Evolutionary conservation across 2,329 filamentous ascomycete genomes (phyloP), one percentile per base, ranked within the genome.

Genomic region (Plectosphaerella plurivora): DNA sequence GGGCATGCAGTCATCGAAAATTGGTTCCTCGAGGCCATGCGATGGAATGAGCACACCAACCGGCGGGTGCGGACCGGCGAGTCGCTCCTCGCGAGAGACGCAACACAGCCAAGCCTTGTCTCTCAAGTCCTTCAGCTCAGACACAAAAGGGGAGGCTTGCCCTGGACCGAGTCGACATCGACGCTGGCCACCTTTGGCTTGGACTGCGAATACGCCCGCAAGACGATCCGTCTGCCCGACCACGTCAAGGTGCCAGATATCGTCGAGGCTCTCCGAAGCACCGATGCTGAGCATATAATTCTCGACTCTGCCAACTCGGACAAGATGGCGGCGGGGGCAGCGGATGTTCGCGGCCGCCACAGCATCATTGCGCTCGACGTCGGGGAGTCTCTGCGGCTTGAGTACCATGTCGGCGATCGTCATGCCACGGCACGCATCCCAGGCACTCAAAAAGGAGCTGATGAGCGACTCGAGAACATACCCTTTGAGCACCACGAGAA

Each of bases 281-380:
- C 59, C 18, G 64, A 57, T 39, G 67, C 57, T 37, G 76, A 84
- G 47, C 68, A 76, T 57, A 76, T 87, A 57, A 64, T 87, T 49
- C 69, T 84, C 16, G 84, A 85, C 59, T 84, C 81, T 12, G 79
- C 81, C 2, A 86, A 79, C 59, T 78, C 76, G 8, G 66, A 66
- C 65, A 76, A 68, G 45, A 63, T 71, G 53, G 73, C 73, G 37
- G 62, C 22, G 45, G 69, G 58, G n/a, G 65, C 67, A 1, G 61
- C 69, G 2, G 73, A 77, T 53, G 75, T 79, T 1, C 70, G 74
- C 47, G 87, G 87, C 2, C 74, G 83, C 46, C 89, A 83, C 64
- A 92, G 87, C 63, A 89, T 95, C 57, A 78, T 95, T 50, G 89
- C 85, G 0, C 70, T 91, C 1, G 76, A 85, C 10, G 76, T 87